Percentiles rank a stretch among this genome's conserved stretches.
phyloP scores from a whole-genome alignment of 495 filamentous ascomycete genomes.

The Penicillium paradoxum region DNA sequence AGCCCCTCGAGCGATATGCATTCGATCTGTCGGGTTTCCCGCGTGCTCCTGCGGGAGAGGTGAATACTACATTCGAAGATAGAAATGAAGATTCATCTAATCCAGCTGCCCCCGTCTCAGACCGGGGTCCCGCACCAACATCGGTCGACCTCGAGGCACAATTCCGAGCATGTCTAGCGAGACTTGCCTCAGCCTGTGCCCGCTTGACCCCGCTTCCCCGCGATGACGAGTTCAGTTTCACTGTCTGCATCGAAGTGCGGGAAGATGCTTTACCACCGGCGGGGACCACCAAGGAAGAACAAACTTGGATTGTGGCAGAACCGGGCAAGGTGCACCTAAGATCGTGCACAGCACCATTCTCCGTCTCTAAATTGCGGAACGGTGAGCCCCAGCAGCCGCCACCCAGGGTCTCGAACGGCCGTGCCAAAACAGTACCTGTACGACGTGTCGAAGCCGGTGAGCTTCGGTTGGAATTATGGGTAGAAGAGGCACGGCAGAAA shows the following conservation, averaged over 20 bases:
- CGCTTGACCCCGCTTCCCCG: constrained; percentile 60
- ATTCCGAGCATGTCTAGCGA: constrained; percentile 56
- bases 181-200: constrained; percentile 50
- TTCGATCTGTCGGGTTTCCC: constrained; percentile 81
- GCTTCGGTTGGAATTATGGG: constrained; percentile 51
- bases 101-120: constrained; percentile 31
- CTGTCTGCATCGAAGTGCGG: constrained; percentile 77
- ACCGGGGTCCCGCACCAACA: constrained; percentile 32
- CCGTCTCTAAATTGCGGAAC: constrained; percentile 40
- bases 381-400: constrained; percentile 36
- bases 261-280: constrained; percentile 72
- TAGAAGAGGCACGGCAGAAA: constrained; percentile 53
- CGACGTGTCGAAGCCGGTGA: constrained; percentile 51
- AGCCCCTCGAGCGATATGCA: constrained; percentile 73
- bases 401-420: constrained; percentile 38
- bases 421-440: constrained; percentile 49
- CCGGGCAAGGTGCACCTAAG: constrained; percentile 43
- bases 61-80: constrained; percentile 51
- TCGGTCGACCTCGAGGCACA: constrained; percentile 65
- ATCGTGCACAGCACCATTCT: constrained; percentile 44
- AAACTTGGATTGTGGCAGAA: constrained; percentile 52
- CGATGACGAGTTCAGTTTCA: constrained; percentile 71
- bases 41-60: constrained; percentile 46
- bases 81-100: constrained; percentile 41
- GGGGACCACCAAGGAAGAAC: constrained; percentile 51